A percentile compares a stretch with the other conserved stretches of the same genome.
Conservation (phyloP, 352 stramenopile genomes). For the Vaucheria bursata region DNA sequence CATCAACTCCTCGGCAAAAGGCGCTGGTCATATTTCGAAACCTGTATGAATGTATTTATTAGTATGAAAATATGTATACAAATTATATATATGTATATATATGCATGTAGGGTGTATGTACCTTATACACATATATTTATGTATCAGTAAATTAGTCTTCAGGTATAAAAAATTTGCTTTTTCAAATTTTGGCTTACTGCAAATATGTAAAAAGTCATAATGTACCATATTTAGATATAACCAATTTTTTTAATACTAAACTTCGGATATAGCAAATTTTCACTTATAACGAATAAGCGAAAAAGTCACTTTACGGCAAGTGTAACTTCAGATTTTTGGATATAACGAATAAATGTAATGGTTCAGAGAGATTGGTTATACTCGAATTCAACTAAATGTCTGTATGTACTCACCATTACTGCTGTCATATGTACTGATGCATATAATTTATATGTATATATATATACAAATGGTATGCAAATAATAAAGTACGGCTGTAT, state of each 20-base stretch:
- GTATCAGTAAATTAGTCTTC: neutral
- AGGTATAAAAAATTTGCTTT: neutral
- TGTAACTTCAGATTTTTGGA: too few relatives aligned
- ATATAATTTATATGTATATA: too few relatives aligned
- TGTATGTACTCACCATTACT: too few relatives aligned
- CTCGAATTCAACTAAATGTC: too few relatives aligned
- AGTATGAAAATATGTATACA: neutral
- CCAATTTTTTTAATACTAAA: neutral
- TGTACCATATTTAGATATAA: neutral
- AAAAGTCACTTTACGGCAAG: too few relatives aligned
- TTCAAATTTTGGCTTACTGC: neutral
- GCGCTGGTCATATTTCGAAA: slow-evolving; percentile 98
- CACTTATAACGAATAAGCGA: too few relatives aligned
- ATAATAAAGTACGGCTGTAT: too few relatives aligned
- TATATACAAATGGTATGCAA: too few relatives aligned
- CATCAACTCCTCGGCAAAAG: slow-evolving; percentile 96
- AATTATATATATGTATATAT: neutral
- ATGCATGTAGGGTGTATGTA: neutral
- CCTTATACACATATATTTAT: neutral
- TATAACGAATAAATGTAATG: too few relatives aligned
- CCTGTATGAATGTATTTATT: slow-evolving; percentile 31
- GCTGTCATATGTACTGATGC: too few relatives aligned
- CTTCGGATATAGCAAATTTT: too few relatives aligned
- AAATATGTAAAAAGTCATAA: neutral
- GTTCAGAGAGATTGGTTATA: too few relatives aligned